Conservation (phyloP, 1,139 yeast genomes). For the Hemisphaericaspora subhashii region DNA sequence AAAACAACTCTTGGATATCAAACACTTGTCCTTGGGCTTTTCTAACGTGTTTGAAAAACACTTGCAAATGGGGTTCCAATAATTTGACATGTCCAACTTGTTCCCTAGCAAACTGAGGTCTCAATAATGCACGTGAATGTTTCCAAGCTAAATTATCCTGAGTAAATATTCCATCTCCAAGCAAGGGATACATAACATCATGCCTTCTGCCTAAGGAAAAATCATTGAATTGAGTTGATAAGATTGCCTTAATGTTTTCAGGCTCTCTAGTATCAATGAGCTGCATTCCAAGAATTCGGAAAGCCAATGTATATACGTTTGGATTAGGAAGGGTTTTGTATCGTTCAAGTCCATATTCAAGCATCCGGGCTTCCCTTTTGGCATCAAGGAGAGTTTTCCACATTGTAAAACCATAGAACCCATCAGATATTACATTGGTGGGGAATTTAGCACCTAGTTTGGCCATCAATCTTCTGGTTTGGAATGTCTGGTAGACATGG, state of each 20-base stretch:
- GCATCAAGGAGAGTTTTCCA: slow-evolving; percentile 15
- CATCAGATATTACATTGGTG: slow-evolving; percentile 14
- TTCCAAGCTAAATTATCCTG: slow-evolving; percentile 59
- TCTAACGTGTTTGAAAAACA: slow-evolving; percentile 31
- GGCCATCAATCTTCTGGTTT: slow-evolving; percentile 9
- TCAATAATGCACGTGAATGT: slow-evolving; percentile 52
- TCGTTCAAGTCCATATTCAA: slow-evolving; percentile 20
- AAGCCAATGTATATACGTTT: slow-evolving; percentile 19
- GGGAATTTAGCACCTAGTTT: slow-evolving; percentile 23
- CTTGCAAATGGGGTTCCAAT: slow-evolving; percentile 47
- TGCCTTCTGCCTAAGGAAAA: slow-evolving; percentile 51
- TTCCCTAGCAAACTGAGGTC: slow-evolving; percentile 56
- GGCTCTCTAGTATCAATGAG: slow-evolving; percentile 25
- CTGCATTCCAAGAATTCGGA: slow-evolving; percentile 20
- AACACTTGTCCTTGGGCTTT: slow-evolving; percentile 23
- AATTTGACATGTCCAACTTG: slow-evolving; percentile 46
- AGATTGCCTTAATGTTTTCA: slow-evolving; percentile 36
- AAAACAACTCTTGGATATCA: slow-evolving; percentile 41
- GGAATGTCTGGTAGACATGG: slow-evolving; percentile 6
- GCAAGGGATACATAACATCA: slow-evolving; percentile 38
- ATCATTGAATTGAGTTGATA: slow-evolving; percentile 50
- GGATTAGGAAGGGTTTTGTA: slow-evolving; percentile 13
- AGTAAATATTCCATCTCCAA: slow-evolving; percentile 62
- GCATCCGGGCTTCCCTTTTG: slow-evolving; percentile 24
- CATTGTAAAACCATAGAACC: slow-evolving; percentile 24